Base-by-base conservation (phyloP, 1,284 basidiomycete genomes). In the Austroboletus novae-zelandiae region DNA sequence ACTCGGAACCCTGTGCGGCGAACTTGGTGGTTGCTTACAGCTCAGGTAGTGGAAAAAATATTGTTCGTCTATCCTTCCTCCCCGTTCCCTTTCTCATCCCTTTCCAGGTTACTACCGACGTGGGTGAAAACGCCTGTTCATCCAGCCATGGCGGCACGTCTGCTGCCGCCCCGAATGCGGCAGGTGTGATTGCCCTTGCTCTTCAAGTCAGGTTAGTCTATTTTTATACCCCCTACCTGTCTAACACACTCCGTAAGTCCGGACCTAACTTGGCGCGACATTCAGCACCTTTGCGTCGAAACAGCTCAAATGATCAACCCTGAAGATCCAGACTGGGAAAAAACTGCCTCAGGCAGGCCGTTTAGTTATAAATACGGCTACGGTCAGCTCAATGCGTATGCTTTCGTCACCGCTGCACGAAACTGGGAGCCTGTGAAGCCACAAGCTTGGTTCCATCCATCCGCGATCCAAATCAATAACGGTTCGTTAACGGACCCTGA, bases 361-460 rank as follows among this genome's bases (percentile, higher is more conserved):
- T 99, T 89, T 74, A 96, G 93, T 66, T 98, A 99, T 79, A 98
- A 98, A 70, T 99, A 96, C 61, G 97, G 97, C 2, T 99, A 89
- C 64, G 97, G 97, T 20, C 83, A 83, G 40, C 76, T 99, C 53
- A 89, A 98, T 66, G 96, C 89, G 1, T 90, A 86, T 47, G 76
- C 72, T 40, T 94, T 91, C 60, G 86, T 99, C 56, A 87, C 83
- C 54, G 86, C 87, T 1, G 92, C 94, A 3, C 79, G 86, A 62
- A 70, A 75, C 3, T 98, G 95, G 93, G 70, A 86, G 50, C 78
- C 89, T 10, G 94, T 98, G 61, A 98, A 96, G 65, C 94, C 96
- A 1, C 97, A 99, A 71, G 83, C 91, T 0, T 98, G 94, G 92
- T 78, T 91, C 48, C 79, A 87, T 57, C 82, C 87, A 5, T 79